These are phyloP conservation scores for Puccinia hordei DNA, from an alignment of 1,284 basidiomycete genomes.

Conservation along the genomic window DNA sequence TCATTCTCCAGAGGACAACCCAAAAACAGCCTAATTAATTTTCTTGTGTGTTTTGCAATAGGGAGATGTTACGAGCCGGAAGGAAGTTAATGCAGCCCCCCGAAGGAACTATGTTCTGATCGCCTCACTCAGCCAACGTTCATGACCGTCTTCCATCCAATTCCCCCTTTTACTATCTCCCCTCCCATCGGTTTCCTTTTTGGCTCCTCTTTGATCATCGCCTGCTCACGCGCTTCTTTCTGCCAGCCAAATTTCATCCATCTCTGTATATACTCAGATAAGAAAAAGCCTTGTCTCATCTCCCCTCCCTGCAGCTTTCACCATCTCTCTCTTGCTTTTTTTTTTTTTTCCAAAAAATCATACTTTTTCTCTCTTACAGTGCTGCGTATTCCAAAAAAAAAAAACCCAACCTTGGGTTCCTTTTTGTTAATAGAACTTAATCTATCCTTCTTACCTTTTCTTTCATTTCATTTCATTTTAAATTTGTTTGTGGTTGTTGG, in stretches of 20 bases:
- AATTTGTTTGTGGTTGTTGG: background rate
- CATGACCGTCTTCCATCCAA: no score
- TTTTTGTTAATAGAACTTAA: background rate
- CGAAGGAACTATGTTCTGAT: constrained; percentile 66
- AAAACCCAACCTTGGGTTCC: background rate
- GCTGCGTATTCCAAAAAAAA: background rate
- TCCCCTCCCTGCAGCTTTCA: no score
- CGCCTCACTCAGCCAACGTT: background rate
- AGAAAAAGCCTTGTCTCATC: no score
- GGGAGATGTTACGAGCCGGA: constrained; percentile 64
- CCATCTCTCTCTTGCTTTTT: no score
- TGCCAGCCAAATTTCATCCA: background rate
- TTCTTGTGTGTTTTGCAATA: background rate
- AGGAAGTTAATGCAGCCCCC: constrained; percentile 91
- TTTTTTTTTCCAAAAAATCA: no score
- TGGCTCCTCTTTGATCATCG: background rate
- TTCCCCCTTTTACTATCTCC: background rate
- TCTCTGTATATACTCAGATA: background rate
- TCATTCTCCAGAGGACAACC: background rate
- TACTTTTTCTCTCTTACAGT: background rate
- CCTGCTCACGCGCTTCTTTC: background rate
- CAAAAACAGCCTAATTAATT: no score
- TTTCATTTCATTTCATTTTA: background rate
- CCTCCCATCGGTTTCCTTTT: background rate
- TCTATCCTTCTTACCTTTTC: background rate